Evolutionary conservation across 164 flowering plant species (phyloP), one percentile per base, ranked within the genome.

Genomic region (Magnolia kwangsiensis): DNA sequence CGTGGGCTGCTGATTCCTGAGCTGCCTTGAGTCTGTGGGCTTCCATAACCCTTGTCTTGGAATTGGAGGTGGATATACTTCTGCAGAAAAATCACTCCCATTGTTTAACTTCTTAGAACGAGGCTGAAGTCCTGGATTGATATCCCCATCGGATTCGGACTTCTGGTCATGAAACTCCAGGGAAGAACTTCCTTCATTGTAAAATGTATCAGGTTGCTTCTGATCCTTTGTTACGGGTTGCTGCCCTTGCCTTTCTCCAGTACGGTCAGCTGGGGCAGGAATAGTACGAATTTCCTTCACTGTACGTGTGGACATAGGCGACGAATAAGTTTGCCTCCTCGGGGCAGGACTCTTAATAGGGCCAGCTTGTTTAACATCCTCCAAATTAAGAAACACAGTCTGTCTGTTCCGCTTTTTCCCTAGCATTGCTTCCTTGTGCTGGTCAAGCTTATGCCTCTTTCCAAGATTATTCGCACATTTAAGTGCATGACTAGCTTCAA

Each of bases 301-400:
- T 27, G 84, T 77, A 72, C 98, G 96, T 31, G 88, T 86, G 50
- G 78, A 81, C 63, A 84, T 24, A 21, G 95, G 82, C 50, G 86
- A 71, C 24, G 91, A 87, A 77, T 88, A 80, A 27, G 81, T 85
- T 79, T 89, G 96, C 85, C 91, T 86, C 76, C 89, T 87, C 4
- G 97, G 97, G 9, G 98, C 88, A 63, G 96, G 84, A 65, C 88
- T 80, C 84, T 96, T 96, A 7, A 87, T 81, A 9, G 89, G 80
- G 2, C 92, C 97, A 73, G 91, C 99, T 86, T 93, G 96, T 85
- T 90, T 94, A 61, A 90, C 92, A 82, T 92, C 98, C 83, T 94
- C 98, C 77, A 92, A 83, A 74, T 91, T 88, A 75, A 96, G 90
- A 81, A 96, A 91, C 92, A 94, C 79, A 0, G 96, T 94, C 84